Evolutionary conservation across 306 rosid species (phyloP), one percentile per base, ranked within the genome.

Genomic region (Prunus fruticosa): DNA sequence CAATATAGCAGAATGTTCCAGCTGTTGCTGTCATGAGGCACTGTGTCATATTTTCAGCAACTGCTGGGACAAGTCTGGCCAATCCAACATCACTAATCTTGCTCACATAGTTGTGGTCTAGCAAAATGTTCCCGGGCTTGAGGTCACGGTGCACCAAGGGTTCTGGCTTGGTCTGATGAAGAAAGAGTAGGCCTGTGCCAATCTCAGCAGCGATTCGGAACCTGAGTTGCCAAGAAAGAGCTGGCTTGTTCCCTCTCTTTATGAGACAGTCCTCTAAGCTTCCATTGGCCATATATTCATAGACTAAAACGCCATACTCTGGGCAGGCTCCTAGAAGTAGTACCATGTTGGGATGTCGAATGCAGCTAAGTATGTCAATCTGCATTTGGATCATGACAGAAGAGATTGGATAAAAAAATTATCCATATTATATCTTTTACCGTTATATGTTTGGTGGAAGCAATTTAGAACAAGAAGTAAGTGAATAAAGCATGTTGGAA

Each of bases 281-380:
- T 86, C 99, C 99, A 41, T 91, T 95, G 1, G 93, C 95, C 99
- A 95, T 89, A 71, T 95, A 86, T 76, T 95, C 99, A 32, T 95
- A 95, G 2, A 92, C 85, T 23, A 95, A 86, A 73, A 92, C 75
- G 41, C 99, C 96, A 20, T 87, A 87, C 81, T 95, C 97, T 0
- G 97, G 97, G 83, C 99, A 95, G 11, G 96, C 99, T 79, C 99
- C 99, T 28, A 95, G 83, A 64, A 95, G 96, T 23, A 95, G 96
- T 72, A 95, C 99, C 97, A 95, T 90, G 85, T 95, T 89, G 52
- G 99, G 99, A 84, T 95, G 99, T 46, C 99, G 84, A 78, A 95
- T 92, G 90, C 93, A 79, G 62, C 99, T 88, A 11, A 95, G 88
- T 74, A 95, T 91, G 89, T 95, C 96, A 67, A 95, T 76, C 98